A percentile compares a stretch with the other conserved stretches of the same genome.
These are phyloP conservation scores for Hansenula lynferdii DNA, from an alignment of 1,139 yeast species.

Conservation along the genomic window DNA sequence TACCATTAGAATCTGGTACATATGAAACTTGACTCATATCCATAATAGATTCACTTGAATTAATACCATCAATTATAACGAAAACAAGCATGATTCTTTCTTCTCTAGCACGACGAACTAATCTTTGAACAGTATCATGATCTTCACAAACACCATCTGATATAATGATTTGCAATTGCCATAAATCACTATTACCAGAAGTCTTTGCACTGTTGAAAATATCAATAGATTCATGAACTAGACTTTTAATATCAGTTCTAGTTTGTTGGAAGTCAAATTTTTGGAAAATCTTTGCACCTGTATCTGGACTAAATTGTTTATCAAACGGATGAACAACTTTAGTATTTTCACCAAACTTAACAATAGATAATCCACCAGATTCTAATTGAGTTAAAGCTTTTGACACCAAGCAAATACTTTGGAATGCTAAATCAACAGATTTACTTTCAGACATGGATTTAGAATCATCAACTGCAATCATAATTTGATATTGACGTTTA, in stretches of 20 bases:
- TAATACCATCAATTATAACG: constrained; percentile 88
- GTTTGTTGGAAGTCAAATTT: constrained; percentile 92
- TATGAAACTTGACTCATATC: constrained; percentile 94
- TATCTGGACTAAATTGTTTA: constrained; percentile 73
- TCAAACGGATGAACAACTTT: constrained; percentile 88
- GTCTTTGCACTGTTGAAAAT: constrained; percentile 66
- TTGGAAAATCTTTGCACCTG: constrained; percentile 81
- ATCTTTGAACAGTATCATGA: constrained; percentile 73
- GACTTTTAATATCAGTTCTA: constrained; percentile 73
- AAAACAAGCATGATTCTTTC: constrained; percentile 93
- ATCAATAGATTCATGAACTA: constrained; percentile 67
- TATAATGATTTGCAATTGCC: constrained; percentile 91
- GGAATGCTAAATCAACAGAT: constrained; percentile 87
- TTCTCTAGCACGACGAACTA: constrained; percentile 90
- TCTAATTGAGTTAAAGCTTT: constrained; percentile 93
- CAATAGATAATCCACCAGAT: constrained; percentile 89
- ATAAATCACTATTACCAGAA: constrained; percentile 57
- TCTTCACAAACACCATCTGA: constrained; percentile 98
- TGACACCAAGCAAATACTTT: constrained; percentile 89
- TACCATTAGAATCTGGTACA: constrained; percentile 64
- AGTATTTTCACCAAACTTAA: constrained; percentile 84
- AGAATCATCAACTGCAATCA: constrained; percentile 97
- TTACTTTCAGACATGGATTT: constrained; percentile 95
- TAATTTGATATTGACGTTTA: constrained; percentile 93
- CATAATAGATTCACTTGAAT: constrained; percentile 77